Conservation (phyloP, 2,329 filamentous ascomycete species). For the Aureobasidium lini region DNA sequence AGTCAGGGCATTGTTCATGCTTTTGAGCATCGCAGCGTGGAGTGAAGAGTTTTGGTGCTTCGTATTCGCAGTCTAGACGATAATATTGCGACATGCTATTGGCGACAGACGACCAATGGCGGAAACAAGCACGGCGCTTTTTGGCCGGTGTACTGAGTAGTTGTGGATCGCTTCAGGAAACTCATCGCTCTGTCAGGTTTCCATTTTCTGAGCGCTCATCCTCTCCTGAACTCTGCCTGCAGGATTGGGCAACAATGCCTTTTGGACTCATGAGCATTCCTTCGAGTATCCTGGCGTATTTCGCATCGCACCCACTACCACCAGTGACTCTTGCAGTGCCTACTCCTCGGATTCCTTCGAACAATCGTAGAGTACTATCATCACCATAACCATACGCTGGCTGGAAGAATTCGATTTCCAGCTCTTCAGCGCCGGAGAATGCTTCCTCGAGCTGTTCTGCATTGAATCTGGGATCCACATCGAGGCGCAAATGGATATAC, state of each 20-base stretch:
- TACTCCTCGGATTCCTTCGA: constrained; percentile 41
- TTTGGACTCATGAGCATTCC: constrained; percentile 33
- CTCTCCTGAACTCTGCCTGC: background rate
- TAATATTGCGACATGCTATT: background rate
- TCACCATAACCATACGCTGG: constrained; percentile 37
- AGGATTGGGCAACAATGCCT: background rate
- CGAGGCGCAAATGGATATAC: constrained; percentile 41
- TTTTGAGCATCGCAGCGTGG: no score
- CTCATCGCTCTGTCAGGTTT: background rate
- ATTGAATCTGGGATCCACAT: constrained; percentile 42
- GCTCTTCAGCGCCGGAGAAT: constrained; percentile 39
- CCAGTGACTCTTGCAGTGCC: constrained; percentile 36
- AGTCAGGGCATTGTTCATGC: background rate
- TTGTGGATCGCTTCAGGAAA: background rate
- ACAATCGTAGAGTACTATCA: constrained; percentile 35
- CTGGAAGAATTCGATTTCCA: constrained; percentile 46
- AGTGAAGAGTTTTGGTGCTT: background rate
- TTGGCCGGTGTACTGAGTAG: background rate
- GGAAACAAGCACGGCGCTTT: background rate
- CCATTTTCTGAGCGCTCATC: background rate
- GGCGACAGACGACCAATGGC: background rate
- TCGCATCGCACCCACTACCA: constrained; percentile 30
- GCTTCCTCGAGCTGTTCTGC: constrained; percentile 31
- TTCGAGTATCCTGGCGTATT: constrained; percentile 39
- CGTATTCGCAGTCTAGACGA: background rate